Evolutionary conservation across 139 green algal species (phyloP).

Genomic region (Asterochloris erici): DNA sequence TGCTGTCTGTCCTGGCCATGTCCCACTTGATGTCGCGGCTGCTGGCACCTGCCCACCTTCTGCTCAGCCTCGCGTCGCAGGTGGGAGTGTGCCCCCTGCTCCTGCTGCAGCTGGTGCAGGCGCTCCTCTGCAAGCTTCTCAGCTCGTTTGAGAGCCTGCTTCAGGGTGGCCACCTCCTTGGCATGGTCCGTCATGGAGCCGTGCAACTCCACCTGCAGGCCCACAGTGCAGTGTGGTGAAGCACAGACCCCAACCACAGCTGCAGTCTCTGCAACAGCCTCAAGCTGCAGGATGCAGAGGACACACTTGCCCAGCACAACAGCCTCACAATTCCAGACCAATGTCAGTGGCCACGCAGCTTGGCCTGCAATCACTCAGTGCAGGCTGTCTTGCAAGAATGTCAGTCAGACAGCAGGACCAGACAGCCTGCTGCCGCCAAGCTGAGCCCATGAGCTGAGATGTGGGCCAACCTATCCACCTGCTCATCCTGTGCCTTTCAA

Average conservation of each 20-base stretch:
- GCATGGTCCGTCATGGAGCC: background rate
- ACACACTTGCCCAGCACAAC: background rate
- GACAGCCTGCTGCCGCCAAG: background rate
- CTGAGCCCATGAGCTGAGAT: background rate
- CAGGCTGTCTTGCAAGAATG: background rate
- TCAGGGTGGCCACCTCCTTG: background rate
- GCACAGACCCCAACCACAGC: background rate
- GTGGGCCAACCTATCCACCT: background rate
- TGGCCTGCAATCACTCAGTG: background rate
- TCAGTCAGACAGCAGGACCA: background rate
- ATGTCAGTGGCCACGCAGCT: background rate
- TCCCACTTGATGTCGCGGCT: background rate
- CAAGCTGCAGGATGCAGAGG: background rate
- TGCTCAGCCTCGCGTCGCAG: background rate
- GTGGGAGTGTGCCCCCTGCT: background rate
- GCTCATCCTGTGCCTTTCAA: background rate
- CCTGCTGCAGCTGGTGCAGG: background rate
- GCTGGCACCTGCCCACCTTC: background rate
- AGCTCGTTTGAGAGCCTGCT: background rate
- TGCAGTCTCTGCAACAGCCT: background rate
- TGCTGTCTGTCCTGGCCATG: background rate
- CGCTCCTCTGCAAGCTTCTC: background rate
- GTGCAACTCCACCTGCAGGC: background rate
- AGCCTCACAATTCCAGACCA: background rate
- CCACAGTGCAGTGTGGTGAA: background rate